Conservation (phyloP, 108 stramenopile genomes). For the Cylindrotheca fusiformis region DNA sequence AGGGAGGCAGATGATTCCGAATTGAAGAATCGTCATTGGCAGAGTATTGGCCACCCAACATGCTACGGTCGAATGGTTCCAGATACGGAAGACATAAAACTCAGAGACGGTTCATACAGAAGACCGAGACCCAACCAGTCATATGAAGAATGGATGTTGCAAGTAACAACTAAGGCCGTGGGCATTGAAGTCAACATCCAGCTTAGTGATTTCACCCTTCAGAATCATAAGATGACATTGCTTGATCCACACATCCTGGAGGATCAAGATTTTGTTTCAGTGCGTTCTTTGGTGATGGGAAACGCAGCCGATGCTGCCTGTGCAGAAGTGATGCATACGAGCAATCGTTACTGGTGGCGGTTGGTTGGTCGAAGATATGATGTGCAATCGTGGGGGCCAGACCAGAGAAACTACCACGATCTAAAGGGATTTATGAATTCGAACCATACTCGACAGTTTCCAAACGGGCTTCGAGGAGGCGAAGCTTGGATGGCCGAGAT, state of each 20-base stretch:
- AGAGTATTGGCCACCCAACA: constrained; percentile 88
- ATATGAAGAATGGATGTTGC: constrained; percentile 97
- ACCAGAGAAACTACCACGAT: constrained; percentile 84
- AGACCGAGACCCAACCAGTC: constrained; percentile 75
- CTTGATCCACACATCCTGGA: constrained; percentile 89
- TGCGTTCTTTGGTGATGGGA: constrained; percentile 49
- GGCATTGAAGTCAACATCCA: constrained; percentile 96
- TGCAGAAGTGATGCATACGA: constrained; percentile 96
- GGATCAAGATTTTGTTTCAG: constrained; percentile 83
- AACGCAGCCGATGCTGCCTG: constrained; percentile 88
- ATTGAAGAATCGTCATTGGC: constrained; percentile 88
- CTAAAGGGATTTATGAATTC: constrained; percentile 64
- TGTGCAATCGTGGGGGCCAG: constrained; percentile 92
- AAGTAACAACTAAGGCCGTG: constrained; percentile 95
- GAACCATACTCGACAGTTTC: constrained; percentile 76
- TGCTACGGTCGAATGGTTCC: constrained; percentile 97
- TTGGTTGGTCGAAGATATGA: constrained; percentile 95
- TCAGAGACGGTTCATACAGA: constrained; percentile 84
- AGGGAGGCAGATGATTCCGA: constrained; percentile 56
- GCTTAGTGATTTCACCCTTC: constrained; percentile 96
- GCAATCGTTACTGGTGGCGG: constrained; percentile 94
- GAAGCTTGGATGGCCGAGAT: constrained; percentile 92
- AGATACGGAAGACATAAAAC: constrained; percentile 93
- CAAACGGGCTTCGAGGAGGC: constrained; percentile 55
- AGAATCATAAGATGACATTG: constrained; percentile 96